phyloP scores from a whole-genome alignment of 176 grass and related monocot genomes.

The Typha latifolia region DNA sequence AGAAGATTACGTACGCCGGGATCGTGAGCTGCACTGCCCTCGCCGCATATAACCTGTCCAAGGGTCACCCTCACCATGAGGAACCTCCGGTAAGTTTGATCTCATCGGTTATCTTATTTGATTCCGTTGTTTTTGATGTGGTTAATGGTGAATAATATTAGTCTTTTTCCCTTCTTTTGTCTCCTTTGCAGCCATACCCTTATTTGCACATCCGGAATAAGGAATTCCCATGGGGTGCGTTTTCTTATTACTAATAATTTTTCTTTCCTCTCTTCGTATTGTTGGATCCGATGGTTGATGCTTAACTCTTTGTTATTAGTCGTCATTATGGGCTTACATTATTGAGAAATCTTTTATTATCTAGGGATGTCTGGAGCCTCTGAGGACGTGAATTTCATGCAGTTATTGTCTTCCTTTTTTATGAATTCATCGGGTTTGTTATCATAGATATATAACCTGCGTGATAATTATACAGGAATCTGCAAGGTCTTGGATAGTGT shows the following conservation, averaged over 20 bases:
- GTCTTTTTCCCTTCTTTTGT: neutral
- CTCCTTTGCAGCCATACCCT: constrained; percentile 26
- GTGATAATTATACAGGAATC: neutral
- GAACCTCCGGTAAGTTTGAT: constrained; percentile 34
- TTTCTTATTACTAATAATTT: neutral
- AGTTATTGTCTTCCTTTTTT: neutral
- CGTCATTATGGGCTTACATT: neutral
- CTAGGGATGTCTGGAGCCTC: neutral
- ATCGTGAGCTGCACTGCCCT: constrained; percentile 46
- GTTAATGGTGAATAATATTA: neutral
- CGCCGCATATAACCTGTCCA: constrained; percentile 40
- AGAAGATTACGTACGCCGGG: constrained; percentile 42
- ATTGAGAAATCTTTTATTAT: neutral
- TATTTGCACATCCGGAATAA: constrained; percentile 50
- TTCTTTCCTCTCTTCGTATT: neutral
- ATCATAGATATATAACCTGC: neutral
- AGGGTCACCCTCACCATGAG: constrained; percentile 30
- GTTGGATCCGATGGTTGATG: neutral
- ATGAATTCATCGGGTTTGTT: neutral
- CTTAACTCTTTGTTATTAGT: neutral
- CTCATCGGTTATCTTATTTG: neutral
- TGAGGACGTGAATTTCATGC: neutral
- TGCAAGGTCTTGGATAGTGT: neutral
- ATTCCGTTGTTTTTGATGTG: neutral
- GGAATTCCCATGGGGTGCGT: constrained; percentile 43